Base-by-base conservation (phyloP, 2,329 filamentous ascomycete species). In the Dactylellina leptospora region DNA sequence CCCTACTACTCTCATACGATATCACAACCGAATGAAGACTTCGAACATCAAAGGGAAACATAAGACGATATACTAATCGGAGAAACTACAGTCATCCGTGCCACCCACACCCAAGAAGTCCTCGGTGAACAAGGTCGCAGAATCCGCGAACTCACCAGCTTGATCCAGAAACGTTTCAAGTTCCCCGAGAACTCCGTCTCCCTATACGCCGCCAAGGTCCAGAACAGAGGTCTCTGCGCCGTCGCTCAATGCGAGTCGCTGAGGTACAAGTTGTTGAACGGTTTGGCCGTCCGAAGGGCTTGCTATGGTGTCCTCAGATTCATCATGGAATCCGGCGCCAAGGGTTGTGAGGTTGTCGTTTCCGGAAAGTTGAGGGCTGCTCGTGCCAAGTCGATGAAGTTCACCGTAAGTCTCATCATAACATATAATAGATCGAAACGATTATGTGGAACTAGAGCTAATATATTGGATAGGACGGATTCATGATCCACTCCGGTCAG, bases 141-240 rank as follows among this genome's bases (percentile, higher is more conserved):
- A 86, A 99, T 99, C 84, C 93, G 95, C 84, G 95, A 99, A 88
- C 92, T 99, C 84, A 99, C 95, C 82, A 97, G 92, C 81, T 90
- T 99, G 82, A 99, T 99, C 88, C 96, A 99, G 88, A 97, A 99
- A 91, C 93, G 95, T 82, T 99, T 99, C 91, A 97, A 97, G 88
- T 99, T 99, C 90, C 93, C 95, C 85, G 93, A 97, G 87, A 97
- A 97, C 91, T 96, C 90, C 79, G 95, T 99, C 83, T 97, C 95
- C 78, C 92, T 99, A 81, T 99, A 99, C 84, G 95, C 95, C 85
- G 96, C 95, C 84, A 99, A 99, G 90, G 95, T 99, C 82, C 95
- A 97, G 88, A 97, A 97, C 88, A 93, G 95, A 83, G 95, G 95
- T 91, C 93, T 99, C 78, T 97, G 93, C 80, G 95, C 95, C 82